A percentile compares a stretch with the other conserved stretches of the same genome.
Conservation (phyloP, 306 rosid species). For the Quercus glauca region DNA sequence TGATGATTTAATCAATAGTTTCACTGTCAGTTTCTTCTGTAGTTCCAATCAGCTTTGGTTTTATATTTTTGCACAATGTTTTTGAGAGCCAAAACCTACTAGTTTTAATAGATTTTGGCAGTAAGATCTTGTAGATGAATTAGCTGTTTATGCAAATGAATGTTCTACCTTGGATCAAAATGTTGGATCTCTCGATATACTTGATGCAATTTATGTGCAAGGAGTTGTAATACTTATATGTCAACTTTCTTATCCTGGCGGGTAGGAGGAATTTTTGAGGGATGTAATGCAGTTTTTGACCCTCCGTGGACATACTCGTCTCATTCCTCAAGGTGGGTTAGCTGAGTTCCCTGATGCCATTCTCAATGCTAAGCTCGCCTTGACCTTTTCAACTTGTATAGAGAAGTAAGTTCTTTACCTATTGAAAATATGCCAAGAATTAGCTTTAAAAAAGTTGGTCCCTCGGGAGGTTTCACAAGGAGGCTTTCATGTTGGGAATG, state of each 20-base stretch:
- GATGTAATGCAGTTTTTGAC: conserved; percentile 95
- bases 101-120: no score
- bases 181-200: not conserved
- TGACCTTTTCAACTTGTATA: conserved; percentile 94
- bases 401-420: conserved; percentile 55
- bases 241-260: not conserved
- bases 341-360: conserved; percentile 93
- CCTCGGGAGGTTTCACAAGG: conserved; percentile 90
- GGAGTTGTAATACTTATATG: not conserved
- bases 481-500: conserved; percentile 98
- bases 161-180: not conserved
- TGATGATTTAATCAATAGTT: no score
- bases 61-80: no score
- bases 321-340: conserved; percentile 92
- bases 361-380: conserved; percentile 95
- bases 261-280: conserved; percentile 51
- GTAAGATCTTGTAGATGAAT: no score
- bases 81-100: no score
- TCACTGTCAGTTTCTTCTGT: no score
- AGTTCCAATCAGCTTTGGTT: no score
- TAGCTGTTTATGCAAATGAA: no score
- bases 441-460: conserved; percentile 23
- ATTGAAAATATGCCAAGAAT: not conserved
- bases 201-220: not conserved
- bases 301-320: conserved; percentile 84